Evolutionary conservation across 176 grass and related monocot genomes (phyloP).

Genomic region (Phoenix dactylifera): DNA sequence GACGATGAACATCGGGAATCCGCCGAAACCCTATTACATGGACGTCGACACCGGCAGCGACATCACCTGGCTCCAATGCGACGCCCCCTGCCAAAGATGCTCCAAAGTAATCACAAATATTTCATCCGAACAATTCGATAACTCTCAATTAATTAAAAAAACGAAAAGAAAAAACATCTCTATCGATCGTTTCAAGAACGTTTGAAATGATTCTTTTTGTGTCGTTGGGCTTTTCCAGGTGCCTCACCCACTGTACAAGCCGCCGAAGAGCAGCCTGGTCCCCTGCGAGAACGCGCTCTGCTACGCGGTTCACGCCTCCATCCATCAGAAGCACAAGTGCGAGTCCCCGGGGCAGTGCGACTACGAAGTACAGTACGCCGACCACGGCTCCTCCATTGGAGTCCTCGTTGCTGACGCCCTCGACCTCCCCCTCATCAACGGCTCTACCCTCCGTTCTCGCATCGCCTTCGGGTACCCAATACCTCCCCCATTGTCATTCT

Average conservation of each 20-base stretch:
- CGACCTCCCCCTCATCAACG: too few relatives aligned
- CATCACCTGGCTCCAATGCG: constrained; percentile 88
- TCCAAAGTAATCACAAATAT: constrained; percentile 41
- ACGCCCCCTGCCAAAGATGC: constrained; percentile 78
- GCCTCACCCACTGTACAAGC: constrained; percentile 54
- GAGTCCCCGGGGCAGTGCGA: background rate
- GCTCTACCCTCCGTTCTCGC: too few relatives aligned
- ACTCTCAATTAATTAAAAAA: too few relatives aligned
- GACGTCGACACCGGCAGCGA: constrained; percentile 95
- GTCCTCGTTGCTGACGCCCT: too few relatives aligned
- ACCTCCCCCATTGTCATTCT: too few relatives aligned
- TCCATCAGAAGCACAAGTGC: constrained; percentile 3
- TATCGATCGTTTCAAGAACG: too few relatives aligned
- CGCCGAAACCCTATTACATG: constrained; percentile 70
- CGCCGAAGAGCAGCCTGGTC: constrained; percentile 39
- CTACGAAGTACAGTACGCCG: too few relatives aligned
- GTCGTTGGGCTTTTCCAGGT: constrained; percentile 34
- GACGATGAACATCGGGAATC: constrained; percentile 69
- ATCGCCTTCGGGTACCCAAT: too few relatives aligned
- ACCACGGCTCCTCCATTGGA: too few relatives aligned
- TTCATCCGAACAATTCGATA: too few relatives aligned
- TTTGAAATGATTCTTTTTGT: background rate
- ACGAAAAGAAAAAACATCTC: too few relatives aligned
- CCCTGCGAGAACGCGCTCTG: constrained; percentile 58
- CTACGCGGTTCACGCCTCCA: constrained; percentile 24